Evolutionary conservation across 768 basidiomycete genomes (phyloP), one percentile per base, ranked within the genome.

Genomic region (Pleurotus djamor): DNA sequence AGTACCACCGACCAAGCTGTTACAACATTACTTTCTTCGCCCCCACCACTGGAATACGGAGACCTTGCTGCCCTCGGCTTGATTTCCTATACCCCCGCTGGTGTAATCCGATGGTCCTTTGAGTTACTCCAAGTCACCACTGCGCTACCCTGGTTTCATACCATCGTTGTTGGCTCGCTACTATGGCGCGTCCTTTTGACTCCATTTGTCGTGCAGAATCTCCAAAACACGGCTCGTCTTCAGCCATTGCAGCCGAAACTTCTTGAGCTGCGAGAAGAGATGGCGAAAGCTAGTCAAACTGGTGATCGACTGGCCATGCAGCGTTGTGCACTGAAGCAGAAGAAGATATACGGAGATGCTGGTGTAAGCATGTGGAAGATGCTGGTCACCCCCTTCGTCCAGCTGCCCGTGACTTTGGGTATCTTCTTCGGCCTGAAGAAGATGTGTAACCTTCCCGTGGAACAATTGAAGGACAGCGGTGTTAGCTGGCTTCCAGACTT

Each of bases 91-190:
- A 75, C 81, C 49, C 91, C 91, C 2, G 81, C 84, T 0, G 90
- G 89, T 0, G 63, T 88, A 36, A 74, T 85, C 16, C 78, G 82
- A 45, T 85, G 82, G 80, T 74, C 83, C 14, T 75, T 91, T 51
- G 91, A 94, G 69, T 62, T 84, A 50, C 70, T 92, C 56, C 84
- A 93, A 62, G 86, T 92, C 52, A 71, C 78, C 50, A 84, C 85
- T 0, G 87, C 86, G 38, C 72, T 94, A 60, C 87, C 89, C 0
- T 95, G 94, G 92, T 91, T 91, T 76, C 84, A 86, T 79, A 89
- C 92, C 50, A 91, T 95, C 71, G 72, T 93, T 47, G 75, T 73
- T 4, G 84, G 86, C 33, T 84, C 87, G 32, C 57, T 88, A 9
- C 66, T 86, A 67, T 85, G 88, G 77, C 85, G 89, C 17, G 51